Evolutionary conservation across 495 filamentous ascomycete species (phyloP), one percentile per base, ranked within the genome.

Genomic region (Zalerion maritima): DNA sequence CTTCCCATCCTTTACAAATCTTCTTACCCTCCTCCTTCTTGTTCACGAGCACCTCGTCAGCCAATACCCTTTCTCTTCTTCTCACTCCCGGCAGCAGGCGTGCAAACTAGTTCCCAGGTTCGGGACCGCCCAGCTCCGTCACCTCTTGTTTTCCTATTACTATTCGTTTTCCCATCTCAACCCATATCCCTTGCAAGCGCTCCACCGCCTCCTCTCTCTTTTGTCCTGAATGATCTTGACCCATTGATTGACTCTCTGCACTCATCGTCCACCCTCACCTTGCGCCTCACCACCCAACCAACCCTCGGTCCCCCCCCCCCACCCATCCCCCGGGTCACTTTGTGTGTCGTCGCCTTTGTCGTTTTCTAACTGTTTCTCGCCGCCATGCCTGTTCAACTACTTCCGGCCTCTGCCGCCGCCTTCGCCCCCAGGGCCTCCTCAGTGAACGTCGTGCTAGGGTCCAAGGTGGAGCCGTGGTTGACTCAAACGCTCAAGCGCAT

Each of bases 391-490:
- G 75, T 78, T 34, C 71, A 82, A 67, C 69, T 99, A 52, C 62
- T 99, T 42, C 89, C 89, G 15, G 85, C 87, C 40, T 94, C 89
- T 33, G 89, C 89, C 24, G 84, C 86, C 35, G 87, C 89, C 42
- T 99, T 96, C 63, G 89, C 91, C 40, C 86, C 91, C 37, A 73
- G 89, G 37, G 67, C 67, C 23, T 81, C 83, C 2, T 78, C 84
- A n/a, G 84, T 87, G 36, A 99, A 86, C 49, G 78, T 99, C 39
- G 89, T 99, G 41, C 65, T 99, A 42, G 82, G 77, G 43, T 78
- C 74, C 45, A 92, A 86, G 64, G 82, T 96, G 43, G 89, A 94
- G 62, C 82, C 86, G 32, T 99, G 91, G 87, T 69, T 99, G 55
- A 99, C 89, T 4, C 78, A 81, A 40, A 92, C 91, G 12, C 63